These are phyloP conservation scores for Gentiana macrophylla DNA, from an alignment of 257 asterid genomes.

Conservation along the genomic window DNA sequence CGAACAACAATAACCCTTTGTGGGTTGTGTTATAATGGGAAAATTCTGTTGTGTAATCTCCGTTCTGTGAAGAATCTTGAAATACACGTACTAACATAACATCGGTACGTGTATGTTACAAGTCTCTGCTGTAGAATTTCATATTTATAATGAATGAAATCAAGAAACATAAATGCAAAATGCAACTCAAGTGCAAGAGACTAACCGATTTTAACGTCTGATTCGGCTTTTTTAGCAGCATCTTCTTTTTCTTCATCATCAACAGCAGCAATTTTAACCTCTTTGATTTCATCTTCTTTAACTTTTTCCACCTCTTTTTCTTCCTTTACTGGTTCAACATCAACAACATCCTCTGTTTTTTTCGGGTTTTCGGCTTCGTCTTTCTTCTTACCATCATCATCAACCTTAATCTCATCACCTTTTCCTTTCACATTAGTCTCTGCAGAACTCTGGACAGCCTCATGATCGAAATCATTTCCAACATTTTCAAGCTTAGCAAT, in stretches of 20 bases:
- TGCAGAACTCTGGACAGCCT: neutral
- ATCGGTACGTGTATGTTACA: too few relatives aligned
- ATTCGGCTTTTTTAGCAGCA: neutral
- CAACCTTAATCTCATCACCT: neutral
- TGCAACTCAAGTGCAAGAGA: too few relatives aligned
- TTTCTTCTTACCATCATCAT: neutral
- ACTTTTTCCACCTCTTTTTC: conserved; percentile 10
- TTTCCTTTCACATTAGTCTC: neutral
- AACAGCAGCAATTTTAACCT: neutral
- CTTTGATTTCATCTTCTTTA: conserved; percentile 10
- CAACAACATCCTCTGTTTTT: neutral
- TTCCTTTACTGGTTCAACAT: conserved; percentile 5
- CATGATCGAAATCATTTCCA: neutral
- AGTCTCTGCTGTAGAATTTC: too few relatives aligned
- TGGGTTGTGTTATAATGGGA: too few relatives aligned
- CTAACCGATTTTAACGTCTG: too few relatives aligned
- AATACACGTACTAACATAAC: too few relatives aligned
- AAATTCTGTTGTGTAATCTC: too few relatives aligned
- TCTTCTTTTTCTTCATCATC: neutral
- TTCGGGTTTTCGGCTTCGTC: neutral
- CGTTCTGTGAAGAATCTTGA: too few relatives aligned
- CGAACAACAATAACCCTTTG: too few relatives aligned
- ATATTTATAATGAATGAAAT: too few relatives aligned
- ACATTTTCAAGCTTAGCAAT: neutral
- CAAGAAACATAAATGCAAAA: too few relatives aligned